These are phyloP conservation scores for Colletotrichum musae DNA, from an alignment of 2,329 filamentous ascomycete genomes.

Conservation along the genomic window DNA sequence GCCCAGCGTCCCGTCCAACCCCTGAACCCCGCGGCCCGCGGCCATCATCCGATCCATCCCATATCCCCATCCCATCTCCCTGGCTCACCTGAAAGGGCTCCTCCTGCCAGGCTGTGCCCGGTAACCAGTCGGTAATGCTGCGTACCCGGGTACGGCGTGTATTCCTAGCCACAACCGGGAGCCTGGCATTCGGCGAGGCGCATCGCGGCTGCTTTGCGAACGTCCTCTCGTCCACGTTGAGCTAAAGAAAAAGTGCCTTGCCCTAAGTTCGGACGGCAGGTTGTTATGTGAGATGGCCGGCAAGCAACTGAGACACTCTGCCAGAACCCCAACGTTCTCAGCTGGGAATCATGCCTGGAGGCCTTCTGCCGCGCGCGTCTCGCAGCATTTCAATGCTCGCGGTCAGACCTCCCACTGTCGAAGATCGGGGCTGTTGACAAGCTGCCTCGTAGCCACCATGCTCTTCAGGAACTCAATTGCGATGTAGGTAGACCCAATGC, in stretches of 20 bases:
- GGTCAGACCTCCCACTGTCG: background rate
- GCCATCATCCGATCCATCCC: conserved; percentile 25
- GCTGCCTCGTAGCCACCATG: too few relatives aligned
- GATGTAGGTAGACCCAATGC: too few relatives aligned
- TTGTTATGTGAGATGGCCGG: background rate
- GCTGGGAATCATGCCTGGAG: background rate
- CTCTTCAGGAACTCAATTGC: too few relatives aligned
- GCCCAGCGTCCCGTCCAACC: background rate
- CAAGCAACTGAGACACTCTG: background rate
- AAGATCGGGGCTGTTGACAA: too few relatives aligned
- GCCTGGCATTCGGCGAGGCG: background rate
- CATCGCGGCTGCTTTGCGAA: background rate
- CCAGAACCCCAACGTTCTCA: background rate
- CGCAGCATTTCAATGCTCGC: background rate
- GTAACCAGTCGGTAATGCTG: background rate
- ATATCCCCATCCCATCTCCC: conserved; percentile 22
- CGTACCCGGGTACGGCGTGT: too few relatives aligned
- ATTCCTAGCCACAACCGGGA: background rate
- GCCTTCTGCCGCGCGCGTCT: background rate
- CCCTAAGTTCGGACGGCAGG: too few relatives aligned
- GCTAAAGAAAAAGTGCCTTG: too few relatives aligned
- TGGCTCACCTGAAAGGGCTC: background rate
- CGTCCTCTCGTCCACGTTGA: too few relatives aligned
- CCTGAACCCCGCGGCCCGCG: conserved; percentile 11
- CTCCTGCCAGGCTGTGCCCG: conserved; percentile 20